Base-by-base conservation (phyloP, 2,329 filamentous ascomycete species). In the Calonectria crousiana region DNA sequence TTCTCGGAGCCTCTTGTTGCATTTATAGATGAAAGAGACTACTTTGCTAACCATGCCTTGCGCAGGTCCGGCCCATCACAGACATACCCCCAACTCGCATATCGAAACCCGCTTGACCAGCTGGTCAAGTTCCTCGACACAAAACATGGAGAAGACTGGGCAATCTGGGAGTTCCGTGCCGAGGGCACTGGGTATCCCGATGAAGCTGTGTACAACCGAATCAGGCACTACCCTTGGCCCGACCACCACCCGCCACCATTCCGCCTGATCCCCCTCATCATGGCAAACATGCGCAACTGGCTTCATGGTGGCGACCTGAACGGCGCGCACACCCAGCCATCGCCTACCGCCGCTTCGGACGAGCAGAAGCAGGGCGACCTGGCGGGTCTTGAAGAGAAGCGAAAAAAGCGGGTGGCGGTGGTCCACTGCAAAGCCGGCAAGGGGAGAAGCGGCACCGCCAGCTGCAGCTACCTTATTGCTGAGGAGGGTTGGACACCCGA, bases 351-450 rank as follows among this genome's bases (percentile, higher is more conserved):
- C 34, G 41, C 10, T 32, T 26, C 34, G 34, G 36, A 13, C 49
- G 38, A 66, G 26, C 74, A 75, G 67, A 72, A 28, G 38, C 56
- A 38, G 23, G 70, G 56, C 38, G 81, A 69, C 70, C 76, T 80
- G 8, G 75, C 80, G 18, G 81, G 83, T 60, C 83, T 84, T 68
- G 85, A 81, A 6, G 77, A 83, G 47, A 84, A 83, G 66, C 81
- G 85, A 41, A 82, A 82, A 56, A 83, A 84, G 47, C 89, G 95
- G 41, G 95, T 98, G 0, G 93, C 93, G 0, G 96, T 98, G 9
- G 95, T 98, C 10, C 97, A 99, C 84, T 98, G 97, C 88, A 98
- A 98, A 83, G 97, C 97, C 1, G 97, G 97, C 3, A 99, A 99
- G 85, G 97, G 97, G 1, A 90, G 97, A 66, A 98, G 95, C 77